A percentile compares a stretch with the other conserved stretches of the same genome.
Conservation (phyloP, 1,284 basidiomycete genomes). For the Tranzscheliella williamsii region DNA sequence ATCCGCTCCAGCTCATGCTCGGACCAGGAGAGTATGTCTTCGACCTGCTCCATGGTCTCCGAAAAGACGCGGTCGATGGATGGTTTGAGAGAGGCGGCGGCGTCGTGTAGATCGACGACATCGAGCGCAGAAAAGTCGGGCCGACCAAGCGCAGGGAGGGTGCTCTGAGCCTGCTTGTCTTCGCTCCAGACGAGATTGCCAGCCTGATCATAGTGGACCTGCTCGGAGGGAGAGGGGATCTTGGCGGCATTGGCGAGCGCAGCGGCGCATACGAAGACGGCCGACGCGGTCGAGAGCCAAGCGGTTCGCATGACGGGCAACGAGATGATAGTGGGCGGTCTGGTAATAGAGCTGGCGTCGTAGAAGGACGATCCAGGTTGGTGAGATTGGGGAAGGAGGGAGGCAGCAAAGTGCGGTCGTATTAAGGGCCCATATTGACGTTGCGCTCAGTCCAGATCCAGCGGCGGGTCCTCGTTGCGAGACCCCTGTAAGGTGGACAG, state of each 20-base stretch:
- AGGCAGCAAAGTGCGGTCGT: too few species aligned
- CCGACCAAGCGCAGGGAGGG: slow-evolving; percentile 29
- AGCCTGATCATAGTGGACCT: slow-evolving; percentile 43
- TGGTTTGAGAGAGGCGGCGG: slow-evolving; percentile 61
- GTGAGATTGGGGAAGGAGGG: too few species aligned
- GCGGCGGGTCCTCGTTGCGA: too few species aligned
- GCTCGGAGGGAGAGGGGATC: slow-evolving; percentile 36
- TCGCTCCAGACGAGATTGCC: slow-evolving; percentile 49
- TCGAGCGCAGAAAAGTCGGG: slow-evolving; percentile 43
- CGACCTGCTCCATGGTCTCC: slow-evolving; percentile 51
- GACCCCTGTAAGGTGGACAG: too few species aligned
- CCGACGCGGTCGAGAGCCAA: slow-evolving; percentile 50
- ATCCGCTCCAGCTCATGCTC: slow-evolving; percentile 40
- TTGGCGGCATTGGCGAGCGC: slow-evolving; percentile 39
- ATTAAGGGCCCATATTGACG: too few species aligned
- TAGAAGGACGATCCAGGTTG: too few species aligned
- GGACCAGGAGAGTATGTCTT: slow-evolving; percentile 59
- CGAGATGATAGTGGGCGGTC: too few species aligned
- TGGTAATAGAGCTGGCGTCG: too few species aligned
- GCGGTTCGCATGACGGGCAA: slow-evolving; percentile 41
- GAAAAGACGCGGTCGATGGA: slow-evolving; percentile 62
- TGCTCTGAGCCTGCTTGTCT: slow-evolving; percentile 11
- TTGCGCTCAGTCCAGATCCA: too few species aligned
- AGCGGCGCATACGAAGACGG: slow-evolving; percentile 47
- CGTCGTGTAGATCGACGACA: slow-evolving; percentile 19